Conservation (phyloP, 208 protist genomes). For the Leishmania tarentolae region DNA sequence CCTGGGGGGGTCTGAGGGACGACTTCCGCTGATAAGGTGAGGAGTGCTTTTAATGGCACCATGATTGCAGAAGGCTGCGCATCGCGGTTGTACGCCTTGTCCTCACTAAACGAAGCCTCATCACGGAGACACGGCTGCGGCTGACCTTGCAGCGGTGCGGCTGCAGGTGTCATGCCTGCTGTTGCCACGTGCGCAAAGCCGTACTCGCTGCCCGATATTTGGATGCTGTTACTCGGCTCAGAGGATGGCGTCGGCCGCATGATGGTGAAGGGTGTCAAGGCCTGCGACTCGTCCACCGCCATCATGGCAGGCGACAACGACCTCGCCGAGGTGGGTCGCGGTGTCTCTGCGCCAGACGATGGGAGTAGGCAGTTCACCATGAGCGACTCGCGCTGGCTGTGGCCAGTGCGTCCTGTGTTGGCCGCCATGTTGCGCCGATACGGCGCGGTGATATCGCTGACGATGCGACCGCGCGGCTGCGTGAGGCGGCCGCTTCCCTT, state of each 20-base stretch:
- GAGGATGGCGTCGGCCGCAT: constrained; percentile 9
- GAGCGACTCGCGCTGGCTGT: constrained; percentile 16
- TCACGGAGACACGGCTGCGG: neutral
- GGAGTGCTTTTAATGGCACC: neutral
- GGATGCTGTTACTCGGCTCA: neutral
- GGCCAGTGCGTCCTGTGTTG: constrained; percentile 16
- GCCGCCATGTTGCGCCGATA: constrained; percentile 28
- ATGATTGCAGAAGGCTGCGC: neutral
- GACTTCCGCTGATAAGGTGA: constrained; percentile 1
- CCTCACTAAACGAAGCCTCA: neutral
- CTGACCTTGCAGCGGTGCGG: neutral
- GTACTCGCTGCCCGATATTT: neutral
- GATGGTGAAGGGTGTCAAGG: constrained; percentile 14
- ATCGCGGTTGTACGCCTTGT: neutral
- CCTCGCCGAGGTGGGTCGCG: neutral
- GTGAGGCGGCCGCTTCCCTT: constrained; percentile 17
- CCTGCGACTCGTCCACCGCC: neutral
- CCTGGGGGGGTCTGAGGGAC: constrained; percentile 15
- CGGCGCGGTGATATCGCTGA: constrained; percentile 33
- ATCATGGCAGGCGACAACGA: neutral
- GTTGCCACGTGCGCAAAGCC: neutral
- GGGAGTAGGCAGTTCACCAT: constrained; percentile 9
- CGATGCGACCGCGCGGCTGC: constrained; percentile 21
- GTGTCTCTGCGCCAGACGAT: neutral
- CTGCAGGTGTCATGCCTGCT: neutral